phyloP scores from a whole-genome alignment of 2,329 filamentous ascomycete genomes.

The Calonectria ilicicola region DNA sequence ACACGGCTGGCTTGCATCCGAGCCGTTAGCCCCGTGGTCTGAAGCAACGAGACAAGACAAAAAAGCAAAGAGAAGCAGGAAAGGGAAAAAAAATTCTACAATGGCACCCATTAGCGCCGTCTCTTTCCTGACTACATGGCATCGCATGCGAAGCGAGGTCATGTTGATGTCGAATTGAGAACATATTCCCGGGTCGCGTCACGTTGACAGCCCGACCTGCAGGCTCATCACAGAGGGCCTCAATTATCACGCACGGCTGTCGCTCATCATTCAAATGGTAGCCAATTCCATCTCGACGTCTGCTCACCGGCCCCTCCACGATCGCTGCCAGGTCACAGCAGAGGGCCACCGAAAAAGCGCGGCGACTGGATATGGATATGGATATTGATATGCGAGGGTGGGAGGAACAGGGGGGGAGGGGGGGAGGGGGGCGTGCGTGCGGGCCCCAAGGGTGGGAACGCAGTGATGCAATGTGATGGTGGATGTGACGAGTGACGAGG shows the following conservation, averaged over 20 bases:
- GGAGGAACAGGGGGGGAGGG: background rate
- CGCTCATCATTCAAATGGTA: conserved; percentile 3
- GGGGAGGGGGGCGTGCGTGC: background rate
- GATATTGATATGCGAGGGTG: background rate
- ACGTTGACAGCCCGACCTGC: background rate
- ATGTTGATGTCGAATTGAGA: background rate
- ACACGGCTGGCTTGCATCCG: conserved; percentile 31
- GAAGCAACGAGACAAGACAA: conserved; percentile 12
- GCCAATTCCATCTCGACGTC: conserved; percentile 8
- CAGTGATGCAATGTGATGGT: conserved; percentile 15
- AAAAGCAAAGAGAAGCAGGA: background rate
- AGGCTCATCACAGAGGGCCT: background rate
- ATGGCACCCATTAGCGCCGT: conserved; percentile 36
- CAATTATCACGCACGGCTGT: background rate
- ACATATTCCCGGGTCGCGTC: background rate
- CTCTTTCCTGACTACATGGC: background rate
- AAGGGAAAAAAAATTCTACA: background rate
- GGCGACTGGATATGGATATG: background rate
- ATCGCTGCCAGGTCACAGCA: conserved; percentile 28
- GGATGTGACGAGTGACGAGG: conserved; percentile 33
- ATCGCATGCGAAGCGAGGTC: conserved; percentile 1
- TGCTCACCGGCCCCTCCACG: conserved; percentile 19
- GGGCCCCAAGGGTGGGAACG: background rate
- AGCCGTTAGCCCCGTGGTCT: conserved; percentile 21
- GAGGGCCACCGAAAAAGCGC: background rate